A percentile compares a stretch with the other conserved stretches of the same genome.
Conservation (phyloP, 2,329 filamentous ascomycete species). For the Aschersonia sp. region DNA sequence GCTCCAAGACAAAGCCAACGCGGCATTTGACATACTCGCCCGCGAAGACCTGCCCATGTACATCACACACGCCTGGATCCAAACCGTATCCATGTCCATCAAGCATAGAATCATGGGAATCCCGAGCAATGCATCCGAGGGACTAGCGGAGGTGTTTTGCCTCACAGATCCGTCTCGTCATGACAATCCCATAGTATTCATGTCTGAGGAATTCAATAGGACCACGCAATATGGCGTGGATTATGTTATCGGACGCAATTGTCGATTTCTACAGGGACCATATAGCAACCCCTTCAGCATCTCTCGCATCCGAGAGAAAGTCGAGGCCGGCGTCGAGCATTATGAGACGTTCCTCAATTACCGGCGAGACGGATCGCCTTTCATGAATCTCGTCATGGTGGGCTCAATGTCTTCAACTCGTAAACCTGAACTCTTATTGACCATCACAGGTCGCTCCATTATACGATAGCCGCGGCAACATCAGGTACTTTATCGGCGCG, state of each 20-base stretch:
- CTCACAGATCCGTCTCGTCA: conserved; percentile 56
- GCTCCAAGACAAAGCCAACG: conserved; percentile 45
- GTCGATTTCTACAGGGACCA: conserved; percentile 64
- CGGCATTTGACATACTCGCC: conserved; percentile 49
- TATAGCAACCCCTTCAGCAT: conserved; percentile 51
- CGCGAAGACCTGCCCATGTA: conserved; percentile 57
- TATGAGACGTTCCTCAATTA: conserved; percentile 67
- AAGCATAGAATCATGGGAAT: conserved; percentile 52
- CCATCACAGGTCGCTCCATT: conserved; percentile 35
- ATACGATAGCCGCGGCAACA: conserved; percentile 49
- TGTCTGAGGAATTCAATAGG: conserved; percentile 59
- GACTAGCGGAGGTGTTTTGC: conserved; percentile 62
- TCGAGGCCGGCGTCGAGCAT: conserved; percentile 50
- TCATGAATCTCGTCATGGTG: conserved; percentile 66
- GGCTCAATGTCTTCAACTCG: background rate
- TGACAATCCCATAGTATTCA: conserved; percentile 64
- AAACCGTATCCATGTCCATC: conserved; percentile 53
- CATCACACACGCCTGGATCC: conserved; percentile 52
- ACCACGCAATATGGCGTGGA: conserved; percentile 50
- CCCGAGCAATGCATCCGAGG: conserved; percentile 53
- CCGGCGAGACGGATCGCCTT: conserved; percentile 60
- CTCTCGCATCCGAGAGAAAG: conserved; percentile 44
- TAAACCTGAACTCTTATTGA: background rate
- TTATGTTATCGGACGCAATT: conserved; percentile 63
- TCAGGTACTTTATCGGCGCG: conserved; percentile 56